These are phyloP conservation scores for Phytophthora ramorum DNA, from an alignment of 352 stramenopile genomes.

Conservation along the genomic window DNA sequence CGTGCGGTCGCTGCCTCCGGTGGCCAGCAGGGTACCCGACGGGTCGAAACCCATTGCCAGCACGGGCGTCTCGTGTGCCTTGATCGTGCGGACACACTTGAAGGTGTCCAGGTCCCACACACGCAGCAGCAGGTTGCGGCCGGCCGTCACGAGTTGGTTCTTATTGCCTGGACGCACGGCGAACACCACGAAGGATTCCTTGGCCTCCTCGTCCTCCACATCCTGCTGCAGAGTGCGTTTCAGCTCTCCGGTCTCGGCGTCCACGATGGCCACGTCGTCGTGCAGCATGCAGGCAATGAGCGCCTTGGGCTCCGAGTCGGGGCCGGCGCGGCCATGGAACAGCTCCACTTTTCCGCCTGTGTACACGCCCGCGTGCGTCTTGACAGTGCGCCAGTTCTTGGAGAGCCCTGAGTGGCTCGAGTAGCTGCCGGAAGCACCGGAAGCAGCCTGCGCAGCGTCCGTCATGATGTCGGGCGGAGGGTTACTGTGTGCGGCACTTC, in stretches of 20 bases:
- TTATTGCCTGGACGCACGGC: slow-evolving; percentile 66
- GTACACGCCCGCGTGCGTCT: slow-evolving; percentile 82
- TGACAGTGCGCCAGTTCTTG: slow-evolving; percentile 84
- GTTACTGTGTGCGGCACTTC: slow-evolving; percentile 20
- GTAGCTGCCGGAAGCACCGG: slow-evolving; percentile 49
- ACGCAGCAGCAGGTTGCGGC: slow-evolving; percentile 84
- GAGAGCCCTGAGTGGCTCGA: slow-evolving; percentile 70
- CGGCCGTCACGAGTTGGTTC: slow-evolving; percentile 87
- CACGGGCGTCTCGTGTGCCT: slow-evolving; percentile 79
- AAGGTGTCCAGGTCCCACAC: slow-evolving; percentile 89
- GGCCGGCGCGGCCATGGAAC: slow-evolving; percentile 39
- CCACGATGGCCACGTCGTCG: slow-evolving; percentile 83
- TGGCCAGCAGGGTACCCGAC: slow-evolving; percentile 94
- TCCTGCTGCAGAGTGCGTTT: slow-evolving; percentile 81
- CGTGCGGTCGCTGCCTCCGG: slow-evolving; percentile 94
- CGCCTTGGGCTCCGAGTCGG: slow-evolving; percentile 24
- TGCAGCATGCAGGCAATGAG: slow-evolving; percentile 84
- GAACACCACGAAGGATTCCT: slow-evolving; percentile 88
- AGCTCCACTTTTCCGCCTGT: slow-evolving; percentile 85
- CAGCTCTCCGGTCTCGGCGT: slow-evolving; percentile 73
- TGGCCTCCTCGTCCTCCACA: slow-evolving; percentile 76
- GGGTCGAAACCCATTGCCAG: slow-evolving; percentile 91
- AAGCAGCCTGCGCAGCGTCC: slow-evolving; percentile 8
- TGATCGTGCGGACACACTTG: slow-evolving; percentile 81
- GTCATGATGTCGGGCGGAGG: slow-evolving; percentile 18